Evolutionary conservation across 768 basidiomycete genomes (phyloP).

Genomic region (Cantharellus cinnabarinus): DNA sequence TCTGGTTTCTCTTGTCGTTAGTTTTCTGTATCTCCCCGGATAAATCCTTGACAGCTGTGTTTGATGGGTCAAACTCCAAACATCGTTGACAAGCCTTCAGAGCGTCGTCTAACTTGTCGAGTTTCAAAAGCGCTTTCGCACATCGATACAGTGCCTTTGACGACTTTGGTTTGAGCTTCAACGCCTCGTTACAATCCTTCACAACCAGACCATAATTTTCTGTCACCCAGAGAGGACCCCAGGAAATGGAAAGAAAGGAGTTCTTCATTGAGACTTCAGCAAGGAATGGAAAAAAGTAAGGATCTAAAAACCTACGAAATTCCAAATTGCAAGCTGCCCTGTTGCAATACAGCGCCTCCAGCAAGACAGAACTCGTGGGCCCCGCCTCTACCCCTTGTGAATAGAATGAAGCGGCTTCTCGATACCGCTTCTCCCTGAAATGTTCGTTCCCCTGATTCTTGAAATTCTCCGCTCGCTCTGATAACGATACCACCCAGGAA

Average conservation of each 20-base stretch:
- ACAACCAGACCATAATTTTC: constrained; percentile 82
- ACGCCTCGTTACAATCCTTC: constrained; percentile 58
- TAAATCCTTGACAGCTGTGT: constrained; percentile 31
- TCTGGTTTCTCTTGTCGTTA: constrained; percentile 11
- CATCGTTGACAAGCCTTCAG: constrained; percentile 63
- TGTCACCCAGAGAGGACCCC: constrained; percentile 14
- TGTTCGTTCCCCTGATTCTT: constrained; percentile 94
- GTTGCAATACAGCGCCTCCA: constrained; percentile 62
- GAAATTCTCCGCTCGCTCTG: constrained; percentile 24
- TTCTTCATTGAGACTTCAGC: too few species aligned
- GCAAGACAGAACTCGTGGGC: constrained; percentile 37
- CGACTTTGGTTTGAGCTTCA: constrained; percentile 38
- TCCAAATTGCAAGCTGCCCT: constrained; percentile 87
- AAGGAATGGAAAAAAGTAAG: background rate
- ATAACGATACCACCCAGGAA: constrained; percentile 27
- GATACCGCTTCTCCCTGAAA: constrained; percentile 65
- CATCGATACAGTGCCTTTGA: constrained; percentile 83
- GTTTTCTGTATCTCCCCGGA: constrained; percentile 25
- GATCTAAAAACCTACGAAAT: constrained; percentile 28
- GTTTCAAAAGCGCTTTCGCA: constrained; percentile 47
- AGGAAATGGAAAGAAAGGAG: background rate
- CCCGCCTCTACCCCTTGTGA: constrained; percentile 74
- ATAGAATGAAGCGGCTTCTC: constrained; percentile 81
- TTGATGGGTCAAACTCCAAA: constrained; percentile 35
- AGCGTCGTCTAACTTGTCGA: constrained; percentile 62